These are phyloP conservation scores for Actinidia polygama DNA, from an alignment of 179 eudicot species.

Conservation along the genomic window DNA sequence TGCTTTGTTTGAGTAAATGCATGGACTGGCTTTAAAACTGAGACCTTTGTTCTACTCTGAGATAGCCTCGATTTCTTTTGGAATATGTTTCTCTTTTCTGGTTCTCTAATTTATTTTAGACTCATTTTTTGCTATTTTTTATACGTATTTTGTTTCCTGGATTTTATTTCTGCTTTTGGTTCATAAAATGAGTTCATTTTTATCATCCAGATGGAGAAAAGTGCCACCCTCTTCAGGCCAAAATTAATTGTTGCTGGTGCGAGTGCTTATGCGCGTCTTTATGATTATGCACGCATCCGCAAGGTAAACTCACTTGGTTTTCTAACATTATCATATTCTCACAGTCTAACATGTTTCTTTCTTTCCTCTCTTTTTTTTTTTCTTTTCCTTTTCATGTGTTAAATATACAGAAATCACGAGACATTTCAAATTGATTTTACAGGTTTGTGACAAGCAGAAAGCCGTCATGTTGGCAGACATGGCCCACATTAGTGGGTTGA, in stretches of 20 bases:
- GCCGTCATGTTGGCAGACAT: slow-evolving; percentile 93
- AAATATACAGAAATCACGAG: slow-evolving; percentile 5
- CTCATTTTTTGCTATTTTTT: too few relatives aligned
- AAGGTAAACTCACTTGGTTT: slow-evolving; percentile 49
- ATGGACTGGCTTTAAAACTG: neutral
- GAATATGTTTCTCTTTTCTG: neutral
- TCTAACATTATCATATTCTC: neutral
- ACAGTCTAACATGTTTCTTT: neutral
- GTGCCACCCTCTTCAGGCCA: slow-evolving; percentile 89
- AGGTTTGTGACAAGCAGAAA: slow-evolving; percentile 94
- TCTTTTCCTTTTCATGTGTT: neutral
- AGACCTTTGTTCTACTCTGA: neutral
- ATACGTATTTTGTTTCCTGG: too few relatives aligned
- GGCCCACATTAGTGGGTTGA: slow-evolving; percentile 98
- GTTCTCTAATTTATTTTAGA: too few relatives aligned
- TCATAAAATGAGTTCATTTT: neutral
- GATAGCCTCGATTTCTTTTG: neutral
- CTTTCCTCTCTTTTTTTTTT: too few relatives aligned
- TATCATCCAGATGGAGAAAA: slow-evolving; percentile 80
- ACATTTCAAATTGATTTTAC: slow-evolving; percentile 24
- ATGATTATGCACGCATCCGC: slow-evolving; percentile 88
- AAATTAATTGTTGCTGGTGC: slow-evolving; percentile 96
- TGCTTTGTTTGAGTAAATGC: neutral
- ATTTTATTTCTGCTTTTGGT: slow-evolving; percentile 6
- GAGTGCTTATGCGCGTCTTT: slow-evolving; percentile 94